Conservation (phyloP, 768 basidiomycete species). For the Lactarius hatsudake region DNA sequence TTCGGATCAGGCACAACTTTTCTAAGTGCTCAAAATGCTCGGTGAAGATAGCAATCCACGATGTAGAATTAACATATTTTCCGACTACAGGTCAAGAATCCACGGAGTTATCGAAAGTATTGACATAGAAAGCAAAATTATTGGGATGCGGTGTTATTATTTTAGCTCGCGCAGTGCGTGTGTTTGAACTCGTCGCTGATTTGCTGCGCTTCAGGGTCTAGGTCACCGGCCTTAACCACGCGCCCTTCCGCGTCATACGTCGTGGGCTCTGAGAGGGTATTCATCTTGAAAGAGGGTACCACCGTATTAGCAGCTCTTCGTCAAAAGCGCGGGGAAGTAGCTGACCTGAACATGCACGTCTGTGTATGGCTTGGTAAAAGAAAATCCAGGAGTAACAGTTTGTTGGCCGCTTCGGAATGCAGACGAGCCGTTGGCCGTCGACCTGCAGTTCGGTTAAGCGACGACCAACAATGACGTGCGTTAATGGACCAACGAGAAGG, state of each 20-base stretch:
- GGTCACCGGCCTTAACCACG: slow-evolving; percentile 40
- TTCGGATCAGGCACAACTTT: neutral
- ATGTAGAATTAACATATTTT: neutral
- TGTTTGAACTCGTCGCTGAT: slow-evolving; percentile 64
- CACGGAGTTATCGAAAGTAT: slow-evolving; percentile 1
- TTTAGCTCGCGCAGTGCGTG: slow-evolving; percentile 32
- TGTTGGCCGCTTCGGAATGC: slow-evolving; percentile 25
- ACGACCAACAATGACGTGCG: slow-evolving; percentile 21
- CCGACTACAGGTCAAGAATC: neutral
- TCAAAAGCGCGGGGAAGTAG: neutral
- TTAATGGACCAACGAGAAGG: slow-evolving; percentile 30
- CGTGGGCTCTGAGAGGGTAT: slow-evolving; percentile 34
- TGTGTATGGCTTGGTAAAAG: slow-evolving; percentile 27
- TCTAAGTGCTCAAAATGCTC: neutral
- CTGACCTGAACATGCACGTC: slow-evolving; percentile 38
- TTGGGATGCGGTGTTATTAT: neutral
- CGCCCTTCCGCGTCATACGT: slow-evolving; percentile 61
- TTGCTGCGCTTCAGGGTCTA: slow-evolving; percentile 58
- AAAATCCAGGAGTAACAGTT: slow-evolving; percentile 15
- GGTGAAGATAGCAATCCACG: neutral
- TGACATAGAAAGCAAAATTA: slow-evolving; percentile 9
- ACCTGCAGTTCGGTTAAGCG: slow-evolving; percentile 24
- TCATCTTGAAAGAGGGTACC: slow-evolving; percentile 7
- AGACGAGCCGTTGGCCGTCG: slow-evolving; percentile 25
- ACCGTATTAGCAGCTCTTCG: neutral